These are phyloP conservation scores for Musa itinerans DNA, from an alignment of 176 grass and related monocot species.

Conservation along the genomic window DNA sequence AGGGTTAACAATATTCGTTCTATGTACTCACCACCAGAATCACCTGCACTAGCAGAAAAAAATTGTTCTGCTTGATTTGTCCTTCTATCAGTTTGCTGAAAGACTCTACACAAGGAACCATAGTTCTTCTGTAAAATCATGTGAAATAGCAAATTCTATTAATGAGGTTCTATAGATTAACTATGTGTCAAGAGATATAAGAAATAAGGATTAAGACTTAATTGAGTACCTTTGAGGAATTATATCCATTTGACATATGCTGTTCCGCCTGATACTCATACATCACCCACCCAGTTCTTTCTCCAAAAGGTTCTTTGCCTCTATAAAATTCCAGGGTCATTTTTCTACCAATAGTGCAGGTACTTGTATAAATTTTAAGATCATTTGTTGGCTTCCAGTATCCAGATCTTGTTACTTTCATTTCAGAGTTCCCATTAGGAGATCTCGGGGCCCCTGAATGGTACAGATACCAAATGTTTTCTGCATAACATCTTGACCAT, in stretches of 20 bases:
- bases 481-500: conserved; percentile 23
- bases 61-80: conserved; percentile 17
- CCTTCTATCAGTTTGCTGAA: conserved; percentile 21
- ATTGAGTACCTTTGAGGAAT: conserved; percentile 28
- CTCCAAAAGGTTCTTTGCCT: conserved; percentile 30
- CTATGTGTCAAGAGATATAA: neutral
- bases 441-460: conserved; percentile 9
- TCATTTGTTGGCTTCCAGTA: conserved; percentile 25
- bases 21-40: conserved; percentile 13
- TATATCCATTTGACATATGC: conserved; percentile 19
- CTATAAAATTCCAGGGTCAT: conserved; percentile 32
- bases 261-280: conserved; percentile 38
- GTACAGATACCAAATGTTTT: conserved; percentile 29
- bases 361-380: conserved; percentile 28
- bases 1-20: conserved; percentile 26
- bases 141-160: neutral
- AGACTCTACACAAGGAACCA: conserved; percentile 52
- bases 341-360: conserved; percentile 27
- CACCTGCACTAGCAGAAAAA: conserved; percentile 13
- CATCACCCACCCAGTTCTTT: conserved; percentile 47
- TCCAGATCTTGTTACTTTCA: conserved; percentile 31
- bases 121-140: conserved; percentile 38
- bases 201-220: neutral
- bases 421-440: conserved; percentile 1
- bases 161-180: conserved; percentile 6